These are phyloP conservation scores for Aspergillus piperis DNA, from an alignment of 2,329 filamentous ascomycete genomes.

Conservation along the genomic window DNA sequence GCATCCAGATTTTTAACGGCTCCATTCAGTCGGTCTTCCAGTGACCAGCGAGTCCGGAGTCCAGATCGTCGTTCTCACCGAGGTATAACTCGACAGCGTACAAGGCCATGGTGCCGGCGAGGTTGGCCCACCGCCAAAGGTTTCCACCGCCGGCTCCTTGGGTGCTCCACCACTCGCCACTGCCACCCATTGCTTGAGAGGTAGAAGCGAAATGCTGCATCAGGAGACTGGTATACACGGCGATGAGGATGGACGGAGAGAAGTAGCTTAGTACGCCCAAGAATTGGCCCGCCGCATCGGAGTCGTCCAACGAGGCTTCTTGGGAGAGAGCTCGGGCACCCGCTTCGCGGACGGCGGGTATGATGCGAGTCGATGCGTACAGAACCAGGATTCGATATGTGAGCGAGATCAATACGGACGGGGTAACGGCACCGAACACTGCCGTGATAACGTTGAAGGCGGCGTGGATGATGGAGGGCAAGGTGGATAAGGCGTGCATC, in stretches of 20 bases:
- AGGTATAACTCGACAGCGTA: constrained; percentile 91
- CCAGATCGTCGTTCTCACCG: constrained; percentile 69
- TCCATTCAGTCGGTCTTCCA: constrained; percentile 84
- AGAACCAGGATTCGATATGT: constrained; percentile 93
- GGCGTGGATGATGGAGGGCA: constrained; percentile 82
- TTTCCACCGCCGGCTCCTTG: constrained; percentile 83
- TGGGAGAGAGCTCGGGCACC: constrained; percentile 81
- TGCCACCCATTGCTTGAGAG: constrained; percentile 59
- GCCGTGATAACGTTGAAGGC: constrained; percentile 84
- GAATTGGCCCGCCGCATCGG: constrained; percentile 76
- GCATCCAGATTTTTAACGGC: background rate
- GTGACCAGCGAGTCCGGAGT: constrained; percentile 71
- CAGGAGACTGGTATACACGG: constrained; percentile 92
- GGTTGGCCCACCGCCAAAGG: constrained; percentile 90
- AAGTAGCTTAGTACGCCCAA: constrained; percentile 89
- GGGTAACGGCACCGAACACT: constrained; percentile 92
- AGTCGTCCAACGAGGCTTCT: constrained; percentile 82
- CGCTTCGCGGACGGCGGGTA: constrained; percentile 85
- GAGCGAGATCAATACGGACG: constrained; percentile 92
- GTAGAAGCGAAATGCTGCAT: constrained; percentile 91
- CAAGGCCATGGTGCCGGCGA: constrained; percentile 82
- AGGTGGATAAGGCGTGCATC: constrained; percentile 75
- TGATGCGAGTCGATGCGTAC: constrained; percentile 93
- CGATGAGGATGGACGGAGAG: constrained; percentile 88
- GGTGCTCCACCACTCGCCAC: constrained; percentile 77